These are phyloP conservation scores for Xerocomus potaroensis DNA, from an alignment of 768 basidiomycete species.

Conservation along the genomic window DNA sequence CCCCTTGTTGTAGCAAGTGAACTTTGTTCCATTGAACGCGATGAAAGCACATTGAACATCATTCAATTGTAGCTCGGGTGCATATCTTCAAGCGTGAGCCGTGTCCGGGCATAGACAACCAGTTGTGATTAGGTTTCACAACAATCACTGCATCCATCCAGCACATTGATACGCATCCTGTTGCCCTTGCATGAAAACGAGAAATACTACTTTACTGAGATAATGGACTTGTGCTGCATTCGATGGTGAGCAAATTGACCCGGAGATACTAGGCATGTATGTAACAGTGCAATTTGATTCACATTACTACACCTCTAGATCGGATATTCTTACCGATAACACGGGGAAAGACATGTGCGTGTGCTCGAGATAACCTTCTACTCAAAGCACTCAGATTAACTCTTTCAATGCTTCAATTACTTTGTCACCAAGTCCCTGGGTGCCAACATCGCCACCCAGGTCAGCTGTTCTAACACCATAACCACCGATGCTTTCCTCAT, in stretches of 20 bases:
- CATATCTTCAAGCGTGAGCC: neutral
- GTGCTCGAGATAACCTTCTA: neutral
- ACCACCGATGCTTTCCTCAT: conserved; percentile 64
- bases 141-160: too few species aligned
- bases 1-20: conserved; percentile 6
- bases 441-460: conserved; percentile 73
- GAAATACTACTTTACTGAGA: too few species aligned
- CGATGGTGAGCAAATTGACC: too few species aligned
- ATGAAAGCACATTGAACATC: neutral
- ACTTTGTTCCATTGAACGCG: conserved; percentile 1
- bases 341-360: too few species aligned
- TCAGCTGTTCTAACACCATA: conserved; percentile 80
- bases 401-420: conserved; percentile 69
- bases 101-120: too few species aligned
- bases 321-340: too few species aligned
- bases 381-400: conserved; percentile 49
- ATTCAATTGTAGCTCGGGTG: neutral
- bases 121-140: neutral
- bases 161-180: too few species aligned
- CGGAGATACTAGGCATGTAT: too few species aligned
- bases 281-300: too few species aligned
- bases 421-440: conserved; percentile 78
- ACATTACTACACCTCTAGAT: too few species aligned
- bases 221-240: too few species aligned
- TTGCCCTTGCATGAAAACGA: too few species aligned